A percentile compares a stretch with the other conserved stretches of the same genome.
These are phyloP conservation scores for Crithidia mellificae DNA, from an alignment of 208 protist genomes.

Conservation along the genomic window DNA sequence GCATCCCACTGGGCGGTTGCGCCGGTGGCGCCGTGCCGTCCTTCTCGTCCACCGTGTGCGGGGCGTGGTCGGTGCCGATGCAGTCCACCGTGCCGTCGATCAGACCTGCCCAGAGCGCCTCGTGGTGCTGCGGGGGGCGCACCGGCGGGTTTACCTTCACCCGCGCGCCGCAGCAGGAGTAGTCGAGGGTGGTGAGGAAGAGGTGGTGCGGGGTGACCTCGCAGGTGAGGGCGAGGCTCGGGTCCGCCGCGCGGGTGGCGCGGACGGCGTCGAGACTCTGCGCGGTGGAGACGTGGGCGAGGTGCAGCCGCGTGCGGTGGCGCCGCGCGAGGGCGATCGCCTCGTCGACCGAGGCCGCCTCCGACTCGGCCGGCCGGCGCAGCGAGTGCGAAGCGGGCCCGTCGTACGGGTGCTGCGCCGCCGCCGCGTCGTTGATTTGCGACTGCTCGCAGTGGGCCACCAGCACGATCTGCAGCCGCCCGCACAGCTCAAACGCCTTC, in stretches of 20 bases:
- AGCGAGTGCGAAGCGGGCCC: conserved; percentile 71
- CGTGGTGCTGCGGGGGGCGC: conserved; percentile 68
- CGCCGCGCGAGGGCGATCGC: conserved; percentile 69
- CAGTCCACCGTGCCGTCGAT: conserved; percentile 91
- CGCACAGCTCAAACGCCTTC: conserved; percentile 78
- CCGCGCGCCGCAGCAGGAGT: conserved; percentile 63
- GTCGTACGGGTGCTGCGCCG: conserved; percentile 59
- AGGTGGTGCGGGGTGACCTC: conserved; percentile 93
- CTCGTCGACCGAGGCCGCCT: conserved; percentile 62
- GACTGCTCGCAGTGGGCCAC: conserved; percentile 91
- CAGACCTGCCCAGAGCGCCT: conserved; percentile 89
- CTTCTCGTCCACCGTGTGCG: conserved; percentile 92
- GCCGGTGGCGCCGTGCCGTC: conserved; percentile 20
- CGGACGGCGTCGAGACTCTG: conserved; percentile 84
- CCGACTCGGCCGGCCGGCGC: conserved; percentile 73
- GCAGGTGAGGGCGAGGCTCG: conserved; percentile 78
- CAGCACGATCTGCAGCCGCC: conserved; percentile 64
- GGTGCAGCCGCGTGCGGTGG: conserved; percentile 80
- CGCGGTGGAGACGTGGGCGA: conserved; percentile 89
- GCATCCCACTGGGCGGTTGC: conserved; percentile 91
- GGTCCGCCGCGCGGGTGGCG: conserved; percentile 48
- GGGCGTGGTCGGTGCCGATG: conserved; percentile 95
- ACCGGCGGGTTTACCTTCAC: conserved; percentile 91
- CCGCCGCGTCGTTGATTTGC: conserved; percentile 67
- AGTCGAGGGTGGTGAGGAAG: conserved; percentile 82